Evolutionary conservation across 371 early-diverging fungal species (phyloP).

Genomic region (Mucor sp.): DNA sequence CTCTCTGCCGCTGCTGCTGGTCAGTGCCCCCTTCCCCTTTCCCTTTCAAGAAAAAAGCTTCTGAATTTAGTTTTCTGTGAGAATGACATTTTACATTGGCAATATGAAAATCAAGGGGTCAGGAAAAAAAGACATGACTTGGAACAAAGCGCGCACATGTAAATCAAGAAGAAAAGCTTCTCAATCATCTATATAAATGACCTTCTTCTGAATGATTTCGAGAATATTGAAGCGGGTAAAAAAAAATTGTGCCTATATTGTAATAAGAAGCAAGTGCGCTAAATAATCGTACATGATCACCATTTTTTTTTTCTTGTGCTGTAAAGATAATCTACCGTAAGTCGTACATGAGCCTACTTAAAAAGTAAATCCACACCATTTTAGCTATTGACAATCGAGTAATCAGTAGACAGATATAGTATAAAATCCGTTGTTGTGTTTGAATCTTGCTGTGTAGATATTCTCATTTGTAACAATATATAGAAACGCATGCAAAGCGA

Average conservation of each 20-base stretch:
- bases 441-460: background rate
- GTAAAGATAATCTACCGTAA: background rate
- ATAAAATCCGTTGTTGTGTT: background rate
- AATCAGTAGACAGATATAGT: background rate
- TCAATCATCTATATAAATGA: background rate
- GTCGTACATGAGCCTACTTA: background rate
- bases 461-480: background rate
- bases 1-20: background rate
- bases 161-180: background rate
- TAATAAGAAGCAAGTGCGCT: background rate
- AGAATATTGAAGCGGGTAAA: background rate
- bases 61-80: background rate
- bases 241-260: background rate
- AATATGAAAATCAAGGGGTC: background rate
- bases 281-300: background rate
- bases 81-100: background rate
- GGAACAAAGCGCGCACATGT: background rate
- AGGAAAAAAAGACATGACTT: background rate
- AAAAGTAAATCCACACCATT: background rate
- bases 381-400: background rate
- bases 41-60: background rate
- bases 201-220: background rate
- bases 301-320: background rate
- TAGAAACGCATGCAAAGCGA: no score
- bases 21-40: background rate